These are phyloP conservation scores for Phalaenopsis hybrid DNA, from an alignment of 116 monocot genomes.

Conservation along the genomic window DNA sequence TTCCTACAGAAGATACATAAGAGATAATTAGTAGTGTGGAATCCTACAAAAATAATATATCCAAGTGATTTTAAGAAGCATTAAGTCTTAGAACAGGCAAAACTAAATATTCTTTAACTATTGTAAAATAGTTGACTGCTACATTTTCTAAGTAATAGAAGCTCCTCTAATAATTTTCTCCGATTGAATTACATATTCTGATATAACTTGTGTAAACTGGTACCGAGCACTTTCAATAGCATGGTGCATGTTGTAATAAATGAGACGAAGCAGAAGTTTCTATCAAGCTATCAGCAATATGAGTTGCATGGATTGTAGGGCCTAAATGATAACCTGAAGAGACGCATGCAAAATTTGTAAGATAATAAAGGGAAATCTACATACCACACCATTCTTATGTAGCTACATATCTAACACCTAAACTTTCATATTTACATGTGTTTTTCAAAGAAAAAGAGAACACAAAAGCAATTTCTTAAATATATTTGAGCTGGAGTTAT, in stretches of 20 bases:
- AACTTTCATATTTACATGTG: too few species aligned
- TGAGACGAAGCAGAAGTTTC: background rate
- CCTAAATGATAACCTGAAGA: background rate
- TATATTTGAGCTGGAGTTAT: too few species aligned
- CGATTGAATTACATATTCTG: background rate
- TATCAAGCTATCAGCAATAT: background rate
- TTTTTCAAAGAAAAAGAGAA: too few species aligned
- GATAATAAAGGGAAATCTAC: background rate
- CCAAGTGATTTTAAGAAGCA: background rate
- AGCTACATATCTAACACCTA: too few species aligned
- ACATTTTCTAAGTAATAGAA: background rate
- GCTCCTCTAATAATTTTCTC: background rate
- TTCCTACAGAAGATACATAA: constrained; percentile 16
- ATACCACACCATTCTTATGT: too few species aligned
- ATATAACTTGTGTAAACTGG: background rate
- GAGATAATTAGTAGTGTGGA: background rate
- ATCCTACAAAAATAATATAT: background rate
- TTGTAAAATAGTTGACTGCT: background rate
- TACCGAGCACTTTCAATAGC: background rate
- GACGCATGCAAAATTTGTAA: background rate
- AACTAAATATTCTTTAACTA: background rate
- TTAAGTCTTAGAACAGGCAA: background rate
- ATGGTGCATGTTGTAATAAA: background rate
- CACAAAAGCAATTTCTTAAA: too few species aligned
- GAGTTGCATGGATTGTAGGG: background rate